Evolutionary conservation across 257 asterid species (phyloP).

Genomic region (Thymus quinquecostatus): DNA sequence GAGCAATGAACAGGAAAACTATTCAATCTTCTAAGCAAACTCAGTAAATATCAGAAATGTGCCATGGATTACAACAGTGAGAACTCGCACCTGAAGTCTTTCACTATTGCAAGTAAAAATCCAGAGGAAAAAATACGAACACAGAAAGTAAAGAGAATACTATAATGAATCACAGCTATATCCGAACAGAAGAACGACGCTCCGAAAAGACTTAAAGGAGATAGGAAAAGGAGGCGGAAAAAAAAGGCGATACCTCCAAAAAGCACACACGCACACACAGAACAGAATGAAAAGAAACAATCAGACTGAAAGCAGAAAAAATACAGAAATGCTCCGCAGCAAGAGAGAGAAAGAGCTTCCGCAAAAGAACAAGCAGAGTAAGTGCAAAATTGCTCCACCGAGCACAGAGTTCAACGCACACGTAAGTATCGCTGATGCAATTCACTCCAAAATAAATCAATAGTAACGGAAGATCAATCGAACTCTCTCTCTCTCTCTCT

Average conservation of each 20-base stretch:
- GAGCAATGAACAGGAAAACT: background rate
- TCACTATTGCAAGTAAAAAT: background rate
- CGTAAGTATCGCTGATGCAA: constrained; percentile 31
- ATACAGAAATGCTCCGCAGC: constrained; percentile 21
- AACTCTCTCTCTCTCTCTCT: constrained; percentile 7
- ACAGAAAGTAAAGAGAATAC: background rate
- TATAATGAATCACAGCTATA: constrained; percentile 13
- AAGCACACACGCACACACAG: constrained; percentile 20
- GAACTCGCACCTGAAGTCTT: background rate
- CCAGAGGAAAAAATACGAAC: background rate
- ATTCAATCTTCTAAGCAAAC: constrained; percentile 22
- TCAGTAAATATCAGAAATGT: background rate
- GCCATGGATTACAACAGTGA: background rate
- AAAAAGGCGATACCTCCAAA: constrained; percentile 23
- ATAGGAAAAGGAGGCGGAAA: background rate
- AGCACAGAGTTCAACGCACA: constrained; percentile 44
- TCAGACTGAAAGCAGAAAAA: constrained; percentile 16
- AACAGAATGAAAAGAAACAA: background rate
- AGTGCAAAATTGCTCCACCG: constrained; percentile 33
- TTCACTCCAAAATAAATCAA: constrained; percentile 26
- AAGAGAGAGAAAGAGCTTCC: constrained; percentile 28
- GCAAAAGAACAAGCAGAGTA: constrained; percentile 31
- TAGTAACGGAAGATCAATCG: constrained; percentile 36
- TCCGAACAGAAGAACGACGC: constrained; percentile 39
- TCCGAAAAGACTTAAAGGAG: background rate